phyloP scores from a whole-genome alignment of 768 basidiomycete genomes.

The Tricholoma bakamatsutake region DNA sequence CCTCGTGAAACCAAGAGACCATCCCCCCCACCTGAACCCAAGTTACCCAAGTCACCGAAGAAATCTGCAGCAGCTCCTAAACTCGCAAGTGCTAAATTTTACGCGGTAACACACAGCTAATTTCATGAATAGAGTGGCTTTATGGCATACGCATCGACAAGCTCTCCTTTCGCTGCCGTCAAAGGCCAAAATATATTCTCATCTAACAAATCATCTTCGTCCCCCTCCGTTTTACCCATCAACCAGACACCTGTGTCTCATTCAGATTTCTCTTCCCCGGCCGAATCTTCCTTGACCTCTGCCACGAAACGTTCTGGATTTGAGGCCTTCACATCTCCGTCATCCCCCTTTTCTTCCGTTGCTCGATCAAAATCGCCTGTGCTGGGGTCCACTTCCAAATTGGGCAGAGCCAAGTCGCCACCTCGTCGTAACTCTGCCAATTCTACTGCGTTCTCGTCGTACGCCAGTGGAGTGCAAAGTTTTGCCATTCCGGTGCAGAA shows the following conservation, averaged over 20 bases:
- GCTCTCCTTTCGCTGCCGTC: constrained; percentile 69
- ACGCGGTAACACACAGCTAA: constrained; percentile 4
- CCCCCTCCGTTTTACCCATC: constrained; percentile 16
- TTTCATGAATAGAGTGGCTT: constrained; percentile 54
- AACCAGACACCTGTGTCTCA: constrained; percentile 9
- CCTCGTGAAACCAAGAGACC: constrained; percentile 54
- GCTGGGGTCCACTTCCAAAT: constrained; percentile 34
- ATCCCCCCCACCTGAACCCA: constrained; percentile 63
- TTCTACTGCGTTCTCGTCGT: constrained; percentile 55
- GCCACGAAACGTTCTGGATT: constrained; percentile 29
- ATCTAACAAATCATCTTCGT: constrained; percentile 31
- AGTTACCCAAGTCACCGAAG: constrained; percentile 18
- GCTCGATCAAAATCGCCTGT: constrained; percentile 51
- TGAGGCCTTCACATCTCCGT: constrained; percentile 25
- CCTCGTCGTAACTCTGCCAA: constrained; percentile 37
- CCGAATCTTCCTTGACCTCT: constrained; percentile 17
- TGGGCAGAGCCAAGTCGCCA: constrained; percentile 52
- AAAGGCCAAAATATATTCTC: constrained; percentile 60
- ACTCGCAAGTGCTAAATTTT: constrained; percentile 32
- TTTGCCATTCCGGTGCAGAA: constrained; percentile 49
- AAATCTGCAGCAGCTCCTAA: constrained; percentile 28
- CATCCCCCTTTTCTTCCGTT: constrained; percentile 25
- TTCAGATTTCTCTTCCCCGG: constrained; percentile 8
- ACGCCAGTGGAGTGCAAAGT: constrained; percentile 45
- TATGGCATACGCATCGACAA: constrained; percentile 71